These are phyloP conservation scores for Spergularia azorica DNA, from an alignment of 179 eudicot species.

Conservation along the genomic window DNA sequence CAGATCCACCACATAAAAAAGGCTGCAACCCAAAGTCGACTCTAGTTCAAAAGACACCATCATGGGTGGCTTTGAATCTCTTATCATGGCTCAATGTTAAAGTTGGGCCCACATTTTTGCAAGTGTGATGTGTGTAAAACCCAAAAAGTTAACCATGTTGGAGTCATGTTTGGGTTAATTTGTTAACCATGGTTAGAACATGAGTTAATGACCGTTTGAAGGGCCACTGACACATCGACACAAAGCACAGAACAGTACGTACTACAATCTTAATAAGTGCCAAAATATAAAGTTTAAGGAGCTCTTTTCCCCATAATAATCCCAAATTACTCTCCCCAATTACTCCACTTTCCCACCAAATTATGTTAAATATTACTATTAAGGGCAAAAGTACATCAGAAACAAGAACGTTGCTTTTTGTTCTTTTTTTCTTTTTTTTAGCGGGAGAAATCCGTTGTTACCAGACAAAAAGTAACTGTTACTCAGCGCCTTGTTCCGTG, in stretches of 20 bases:
- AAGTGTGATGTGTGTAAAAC: neutral
- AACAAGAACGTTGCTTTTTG: neutral
- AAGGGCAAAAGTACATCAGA: neutral
- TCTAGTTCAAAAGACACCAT: neutral
- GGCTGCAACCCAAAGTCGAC: conserved; percentile 2
- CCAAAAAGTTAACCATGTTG: conserved; percentile 7
- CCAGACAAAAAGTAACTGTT: neutral
- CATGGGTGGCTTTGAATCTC: neutral
- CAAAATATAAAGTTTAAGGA: neutral
- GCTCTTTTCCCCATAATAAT: neutral
- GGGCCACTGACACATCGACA: conserved; percentile 25
- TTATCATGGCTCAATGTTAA: conserved; percentile 2
- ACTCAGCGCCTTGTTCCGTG: neutral
- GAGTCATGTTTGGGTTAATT: conserved; percentile 15
- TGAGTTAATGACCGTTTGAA: conserved; percentile 54
- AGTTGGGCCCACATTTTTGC: neutral
- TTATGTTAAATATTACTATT: too few species aligned
- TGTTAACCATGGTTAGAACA: conserved; percentile 4
- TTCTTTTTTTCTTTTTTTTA: neutral
- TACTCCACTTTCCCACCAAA: neutral
- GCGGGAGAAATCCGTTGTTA: neutral
- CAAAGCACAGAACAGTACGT: conserved; percentile 1
- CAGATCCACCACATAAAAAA: neutral
- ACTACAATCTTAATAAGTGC: neutral
- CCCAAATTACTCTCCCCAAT: neutral